These are phyloP conservation scores for Antrodiella citrinella DNA, from an alignment of 768 basidiomycete species.

Conservation along the genomic window DNA sequence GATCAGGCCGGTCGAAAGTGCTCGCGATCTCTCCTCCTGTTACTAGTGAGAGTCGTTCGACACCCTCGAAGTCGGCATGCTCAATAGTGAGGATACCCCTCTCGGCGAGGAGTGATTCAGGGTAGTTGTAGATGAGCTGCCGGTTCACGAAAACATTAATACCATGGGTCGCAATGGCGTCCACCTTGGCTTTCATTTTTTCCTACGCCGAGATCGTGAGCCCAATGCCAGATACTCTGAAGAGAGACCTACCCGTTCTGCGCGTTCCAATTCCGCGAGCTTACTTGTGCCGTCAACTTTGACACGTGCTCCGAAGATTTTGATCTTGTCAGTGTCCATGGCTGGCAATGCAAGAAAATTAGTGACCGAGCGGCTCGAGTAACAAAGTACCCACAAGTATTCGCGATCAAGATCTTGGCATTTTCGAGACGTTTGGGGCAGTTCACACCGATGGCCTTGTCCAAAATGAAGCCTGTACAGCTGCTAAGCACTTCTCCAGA, in stretches of 20 bases:
- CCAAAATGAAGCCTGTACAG: constrained; percentile 83
- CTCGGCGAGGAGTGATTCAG: constrained; percentile 91
- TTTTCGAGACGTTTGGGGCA: constrained; percentile 93
- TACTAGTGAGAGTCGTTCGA: constrained; percentile 90
- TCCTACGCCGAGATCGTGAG: constrained; percentile 44
- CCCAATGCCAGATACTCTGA: background rate
- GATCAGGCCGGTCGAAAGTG: constrained; percentile 89
- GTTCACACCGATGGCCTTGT: constrained; percentile 91
- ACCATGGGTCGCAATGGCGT: constrained; percentile 87
- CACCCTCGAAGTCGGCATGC: constrained; percentile 98
- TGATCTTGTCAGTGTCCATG: constrained; percentile 99
- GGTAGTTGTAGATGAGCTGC: constrained; percentile 99
- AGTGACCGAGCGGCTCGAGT: background rate
- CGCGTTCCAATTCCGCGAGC: constrained; percentile 94
- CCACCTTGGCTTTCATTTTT: constrained; percentile 99
- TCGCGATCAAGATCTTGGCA: constrained; percentile 93
- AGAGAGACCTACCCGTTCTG: constrained; percentile 59
- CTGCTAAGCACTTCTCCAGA: no score
- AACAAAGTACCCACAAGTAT: constrained; percentile 59
- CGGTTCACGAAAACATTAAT: constrained; percentile 98
- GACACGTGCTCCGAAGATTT: constrained; percentile 94
- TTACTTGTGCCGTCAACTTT: constrained; percentile 96
- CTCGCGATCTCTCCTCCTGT: constrained; percentile 97
- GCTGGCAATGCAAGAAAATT: constrained; percentile 36
- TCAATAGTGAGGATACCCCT: constrained; percentile 94